Percentiles rank a stretch among this genome's conserved stretches.
Conservation (phyloP, 2,329 filamentous ascomycete species). For the Pseudogymnoascus sp. region DNA sequence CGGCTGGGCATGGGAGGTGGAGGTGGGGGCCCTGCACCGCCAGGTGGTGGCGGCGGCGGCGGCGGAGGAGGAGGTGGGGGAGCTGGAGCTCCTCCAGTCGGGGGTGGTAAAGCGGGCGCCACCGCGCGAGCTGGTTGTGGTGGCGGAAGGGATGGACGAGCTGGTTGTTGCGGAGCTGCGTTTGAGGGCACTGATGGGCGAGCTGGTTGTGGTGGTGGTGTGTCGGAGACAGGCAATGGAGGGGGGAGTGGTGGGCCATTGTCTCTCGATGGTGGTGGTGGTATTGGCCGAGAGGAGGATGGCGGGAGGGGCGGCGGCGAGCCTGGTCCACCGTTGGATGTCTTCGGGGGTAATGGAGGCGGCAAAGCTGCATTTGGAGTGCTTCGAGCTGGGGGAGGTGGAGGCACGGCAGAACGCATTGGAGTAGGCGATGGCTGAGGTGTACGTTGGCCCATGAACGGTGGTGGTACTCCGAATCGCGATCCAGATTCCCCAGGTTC, state of each 20-base stretch:
- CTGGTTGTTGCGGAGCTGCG: slow-evolving; percentile 23
- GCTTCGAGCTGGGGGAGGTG: slow-evolving; percentile 51
- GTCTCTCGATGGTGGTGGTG: slow-evolving; percentile 39
- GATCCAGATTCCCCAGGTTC: slow-evolving; percentile 36
- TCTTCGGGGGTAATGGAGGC: slow-evolving; percentile 36
- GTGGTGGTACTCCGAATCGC: slow-evolving; percentile 70
- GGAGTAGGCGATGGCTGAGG: slow-evolving; percentile 67
- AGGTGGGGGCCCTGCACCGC: slow-evolving; percentile 21
- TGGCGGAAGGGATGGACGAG: slow-evolving; percentile 27
- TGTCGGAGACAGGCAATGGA: slow-evolving; percentile 16
- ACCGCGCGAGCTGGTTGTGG: slow-evolving; percentile 28
- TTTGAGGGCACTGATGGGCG: slow-evolving; percentile 28
- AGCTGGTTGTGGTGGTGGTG: slow-evolving; percentile 27
- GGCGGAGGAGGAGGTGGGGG: slow-evolving; percentile 28
- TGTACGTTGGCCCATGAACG: slow-evolving; percentile 59
- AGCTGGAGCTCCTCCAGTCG: slow-evolving; percentile 27
- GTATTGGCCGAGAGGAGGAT: slow-evolving; percentile 41
- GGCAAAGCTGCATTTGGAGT: slow-evolving; percentile 29
- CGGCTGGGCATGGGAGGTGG: slow-evolving; percentile 33
- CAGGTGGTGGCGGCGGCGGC: slow-evolving; percentile 29
- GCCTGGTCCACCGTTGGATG: slow-evolving; percentile 36
- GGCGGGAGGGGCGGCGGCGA: slow-evolving; percentile 45
- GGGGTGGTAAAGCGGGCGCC: slow-evolving; percentile 31
- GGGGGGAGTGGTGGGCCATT: slow-evolving; percentile 24
- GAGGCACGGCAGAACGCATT: slow-evolving; percentile 60